Conservation (phyloP, 331 rosid species). For the Pyrus hybrid region DNA sequence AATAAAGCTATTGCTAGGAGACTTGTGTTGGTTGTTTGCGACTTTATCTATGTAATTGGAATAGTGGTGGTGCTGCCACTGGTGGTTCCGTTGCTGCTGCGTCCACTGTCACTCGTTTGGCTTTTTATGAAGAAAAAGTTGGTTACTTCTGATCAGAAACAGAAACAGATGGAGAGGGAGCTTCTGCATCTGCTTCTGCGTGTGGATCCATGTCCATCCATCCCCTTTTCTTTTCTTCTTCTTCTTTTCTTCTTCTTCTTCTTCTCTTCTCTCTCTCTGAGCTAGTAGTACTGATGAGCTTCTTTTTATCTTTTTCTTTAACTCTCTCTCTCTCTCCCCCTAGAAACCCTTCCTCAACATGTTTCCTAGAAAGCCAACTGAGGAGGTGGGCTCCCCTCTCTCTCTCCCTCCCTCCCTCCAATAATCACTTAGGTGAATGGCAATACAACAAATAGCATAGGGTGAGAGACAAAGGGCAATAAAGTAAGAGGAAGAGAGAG, state of each 20-base stretch:
- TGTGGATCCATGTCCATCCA: background rate
- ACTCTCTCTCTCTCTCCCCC: slow-evolving; percentile 2
- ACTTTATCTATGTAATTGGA: background rate
- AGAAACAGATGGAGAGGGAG: background rate
- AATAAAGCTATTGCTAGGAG: background rate
- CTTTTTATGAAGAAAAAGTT: background rate
- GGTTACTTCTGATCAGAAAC: background rate
- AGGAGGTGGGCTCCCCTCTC: slow-evolving; percentile 26
- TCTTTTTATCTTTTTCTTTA: background rate
- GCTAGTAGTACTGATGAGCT: background rate
- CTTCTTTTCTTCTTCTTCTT: background rate
- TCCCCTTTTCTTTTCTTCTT: slow-evolving; percentile 1
- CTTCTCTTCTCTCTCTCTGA: background rate
- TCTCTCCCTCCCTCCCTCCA: slow-evolving; percentile 27
- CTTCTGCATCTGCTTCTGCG: background rate
- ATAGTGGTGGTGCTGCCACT: background rate
- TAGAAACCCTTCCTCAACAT: slow-evolving; percentile 8
- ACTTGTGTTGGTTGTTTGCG: background rate
- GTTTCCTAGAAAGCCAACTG: slow-evolving; percentile 40
- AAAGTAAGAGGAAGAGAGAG: background rate
- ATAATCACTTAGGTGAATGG: slow-evolving; percentile 15
- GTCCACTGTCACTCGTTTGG: slow-evolving; percentile 39
- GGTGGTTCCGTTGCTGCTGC: slow-evolving; percentile 7
- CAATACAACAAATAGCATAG: background rate
- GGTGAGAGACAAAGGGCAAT: background rate